Evolutionary conservation across 2,329 filamentous ascomycete genomes (phyloP).

Genomic region (Rasamsonia emersonii): DNA sequence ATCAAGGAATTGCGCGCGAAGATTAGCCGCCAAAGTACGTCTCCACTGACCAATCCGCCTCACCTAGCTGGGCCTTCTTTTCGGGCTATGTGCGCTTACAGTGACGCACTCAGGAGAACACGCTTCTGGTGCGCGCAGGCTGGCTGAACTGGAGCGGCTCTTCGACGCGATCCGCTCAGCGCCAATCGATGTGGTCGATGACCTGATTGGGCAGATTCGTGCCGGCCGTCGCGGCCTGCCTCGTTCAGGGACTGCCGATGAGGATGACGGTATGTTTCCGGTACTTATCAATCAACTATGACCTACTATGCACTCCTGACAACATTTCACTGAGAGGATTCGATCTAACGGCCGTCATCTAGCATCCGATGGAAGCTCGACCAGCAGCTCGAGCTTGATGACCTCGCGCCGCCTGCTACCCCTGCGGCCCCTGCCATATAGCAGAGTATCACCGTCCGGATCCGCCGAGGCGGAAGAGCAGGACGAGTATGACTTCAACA

Average conservation of each 20-base stretch:
- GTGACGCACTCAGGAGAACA: slow-evolving; percentile 9
- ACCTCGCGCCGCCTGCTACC: too few relatives aligned
- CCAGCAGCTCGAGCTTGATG: too few relatives aligned
- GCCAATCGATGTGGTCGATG: slow-evolving; percentile 21
- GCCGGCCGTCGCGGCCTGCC: slow-evolving; percentile 11
- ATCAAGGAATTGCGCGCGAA: slow-evolving; percentile 22
- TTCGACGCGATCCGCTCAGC: slow-evolving; percentile 27
- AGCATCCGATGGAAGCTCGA: too few relatives aligned
- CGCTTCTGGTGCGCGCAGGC: slow-evolving; percentile 16
- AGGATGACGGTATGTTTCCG: not conserved
- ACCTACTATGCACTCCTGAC: too few relatives aligned
- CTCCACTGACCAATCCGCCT: not conserved
- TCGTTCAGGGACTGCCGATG: not conserved
- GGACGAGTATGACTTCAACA: too few relatives aligned
- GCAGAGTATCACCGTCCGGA: too few relatives aligned
- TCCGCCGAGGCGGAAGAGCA: too few relatives aligned
- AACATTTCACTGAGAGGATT: too few relatives aligned
- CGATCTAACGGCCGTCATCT: too few relatives aligned
- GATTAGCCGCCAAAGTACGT: slow-evolving; percentile 20
- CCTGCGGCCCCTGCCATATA: too few relatives aligned
- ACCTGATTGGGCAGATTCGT: slow-evolving; percentile 23
- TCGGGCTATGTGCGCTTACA: slow-evolving; percentile 9
- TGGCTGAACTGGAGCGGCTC: slow-evolving; percentile 23
- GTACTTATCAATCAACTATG: not conserved
- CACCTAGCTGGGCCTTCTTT: not conserved